A percentile compares a stretch with the other conserved stretches of the same genome.
Evolutionary conservation across 179 eudicot genomes (phyloP).

Genomic region (Vitellaria paradoxa): DNA sequence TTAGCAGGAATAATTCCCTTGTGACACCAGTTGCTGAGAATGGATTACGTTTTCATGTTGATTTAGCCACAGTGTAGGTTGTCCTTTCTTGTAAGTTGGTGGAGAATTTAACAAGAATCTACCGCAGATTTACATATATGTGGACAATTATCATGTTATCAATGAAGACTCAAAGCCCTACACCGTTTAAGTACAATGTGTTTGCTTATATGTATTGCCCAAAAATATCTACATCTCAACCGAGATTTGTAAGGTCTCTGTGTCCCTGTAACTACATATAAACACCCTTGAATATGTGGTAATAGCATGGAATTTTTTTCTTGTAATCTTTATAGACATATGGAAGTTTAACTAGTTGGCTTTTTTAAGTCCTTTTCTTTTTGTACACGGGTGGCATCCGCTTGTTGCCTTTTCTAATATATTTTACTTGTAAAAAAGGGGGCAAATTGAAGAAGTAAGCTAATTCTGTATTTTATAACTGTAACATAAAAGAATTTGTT

Average conservation of each 20-base stretch:
- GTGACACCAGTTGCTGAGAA: constrained; percentile 82
- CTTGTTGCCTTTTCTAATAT: no score
- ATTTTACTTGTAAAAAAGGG: no score
- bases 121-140: neutral
- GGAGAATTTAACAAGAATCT: neutral
- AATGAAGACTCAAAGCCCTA: neutral
- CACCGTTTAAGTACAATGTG: neutral
- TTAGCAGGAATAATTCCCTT: constrained; percentile 89
- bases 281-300: neutral
- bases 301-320: no score
- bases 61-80: constrained; percentile 81
- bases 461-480: neutral
- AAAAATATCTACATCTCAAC: neutral
- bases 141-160: neutral
- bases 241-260: neutral
- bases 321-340: no score
- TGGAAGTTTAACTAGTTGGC: no score
- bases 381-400: no score
- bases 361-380: no score
- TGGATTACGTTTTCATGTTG: constrained; percentile 86
- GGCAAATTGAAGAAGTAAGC: neutral
- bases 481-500: neutral
- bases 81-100: constrained; percentile 18
- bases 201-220: constrained; percentile 7
- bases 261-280: neutral